Conservation (phyloP, 179 eudicot species). For the Silene coronaria region DNA sequence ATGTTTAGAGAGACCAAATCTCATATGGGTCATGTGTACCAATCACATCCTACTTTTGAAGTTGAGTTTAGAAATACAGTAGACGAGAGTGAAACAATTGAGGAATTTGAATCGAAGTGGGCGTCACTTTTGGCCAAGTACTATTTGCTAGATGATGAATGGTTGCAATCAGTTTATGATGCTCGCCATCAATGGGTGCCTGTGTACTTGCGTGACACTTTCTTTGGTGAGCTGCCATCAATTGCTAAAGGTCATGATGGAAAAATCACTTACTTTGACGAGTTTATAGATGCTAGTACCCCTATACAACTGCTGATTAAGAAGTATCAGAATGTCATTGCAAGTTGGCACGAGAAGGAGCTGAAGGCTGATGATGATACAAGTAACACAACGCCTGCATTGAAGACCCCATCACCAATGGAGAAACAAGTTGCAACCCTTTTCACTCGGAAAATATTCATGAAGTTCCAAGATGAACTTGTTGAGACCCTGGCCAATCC, state of each 20-base stretch:
- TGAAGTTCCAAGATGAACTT: constrained; percentile 64
- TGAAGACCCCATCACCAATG: constrained; percentile 71
- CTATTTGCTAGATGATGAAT: constrained; percentile 49
- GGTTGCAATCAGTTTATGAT: constrained; percentile 51
- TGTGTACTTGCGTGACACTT: constrained; percentile 49
- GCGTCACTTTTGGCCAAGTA: constrained; percentile 46
- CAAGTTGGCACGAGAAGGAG: constrained; percentile 62
- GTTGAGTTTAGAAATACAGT: constrained; percentile 58
- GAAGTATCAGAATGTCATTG: constrained; percentile 52
- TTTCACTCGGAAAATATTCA: constrained; percentile 52
- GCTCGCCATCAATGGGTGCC: constrained; percentile 67
- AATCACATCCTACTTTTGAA: constrained; percentile 48
- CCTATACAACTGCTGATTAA: constrained; percentile 45
- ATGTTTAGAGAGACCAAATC: constrained; percentile 58
- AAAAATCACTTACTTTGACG: constrained; percentile 62
- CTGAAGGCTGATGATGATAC: constrained; percentile 65
- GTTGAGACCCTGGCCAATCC: constrained; percentile 55
- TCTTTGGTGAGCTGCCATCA: constrained; percentile 56
- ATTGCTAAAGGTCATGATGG: constrained; percentile 48
- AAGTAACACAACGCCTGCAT: constrained; percentile 39
- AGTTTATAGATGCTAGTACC: constrained; percentile 63
- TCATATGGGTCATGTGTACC: constrained; percentile 45
- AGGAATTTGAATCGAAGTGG: constrained; percentile 68
- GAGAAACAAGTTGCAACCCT: constrained; percentile 60
- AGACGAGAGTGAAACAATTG: constrained; percentile 46